phyloP scores from a whole-genome alignment of 2,329 filamentous ascomycete species.

The Fusarium aywerte region DNA sequence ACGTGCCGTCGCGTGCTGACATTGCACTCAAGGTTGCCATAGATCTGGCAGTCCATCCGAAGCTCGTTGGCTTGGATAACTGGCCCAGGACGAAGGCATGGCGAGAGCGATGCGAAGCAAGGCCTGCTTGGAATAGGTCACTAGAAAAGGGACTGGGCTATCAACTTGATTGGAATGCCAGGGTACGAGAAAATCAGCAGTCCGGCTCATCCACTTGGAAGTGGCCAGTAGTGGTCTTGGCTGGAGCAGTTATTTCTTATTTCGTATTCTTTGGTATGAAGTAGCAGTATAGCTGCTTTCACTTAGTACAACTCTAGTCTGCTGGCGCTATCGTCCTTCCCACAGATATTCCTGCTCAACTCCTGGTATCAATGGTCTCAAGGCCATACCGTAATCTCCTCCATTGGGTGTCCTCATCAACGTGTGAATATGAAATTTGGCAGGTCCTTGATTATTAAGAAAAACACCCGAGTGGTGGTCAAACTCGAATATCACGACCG shows the following conservation, averaged over 20 bases:
- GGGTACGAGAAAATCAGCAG: neutral
- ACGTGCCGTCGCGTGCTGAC: neutral
- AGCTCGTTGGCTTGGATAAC: neutral
- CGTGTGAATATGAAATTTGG: conserved; percentile 84
- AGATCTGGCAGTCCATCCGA: neutral
- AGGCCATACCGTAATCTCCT: conserved; percentile 76
- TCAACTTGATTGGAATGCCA: neutral
- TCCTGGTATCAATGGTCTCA: conserved; percentile 53
- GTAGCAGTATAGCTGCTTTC: rapidly evolving
- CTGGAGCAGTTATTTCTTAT: neutral
- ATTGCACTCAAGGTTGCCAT: neutral
- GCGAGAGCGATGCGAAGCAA: neutral
- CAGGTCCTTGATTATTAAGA: conserved; percentile 75
- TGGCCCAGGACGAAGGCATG: neutral
- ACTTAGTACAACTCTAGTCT: rapidly evolving
- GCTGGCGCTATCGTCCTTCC: conserved; percentile 23
- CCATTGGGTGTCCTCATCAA: conserved; percentile 76
- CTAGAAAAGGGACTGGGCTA: neutral
- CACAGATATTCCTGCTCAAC: conserved; percentile 44
- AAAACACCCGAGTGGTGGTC: conserved; percentile 85
- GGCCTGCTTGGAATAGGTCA: neutral
- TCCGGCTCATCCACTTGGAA: neutral
- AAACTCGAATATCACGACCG: conserved; percentile 79
- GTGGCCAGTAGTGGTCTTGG: rapidly evolving
- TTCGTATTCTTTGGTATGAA: rapidly evolving